phyloP scores from a whole-genome alignment of 495 filamentous ascomycete species.

The Xylaria nigripes region DNA sequence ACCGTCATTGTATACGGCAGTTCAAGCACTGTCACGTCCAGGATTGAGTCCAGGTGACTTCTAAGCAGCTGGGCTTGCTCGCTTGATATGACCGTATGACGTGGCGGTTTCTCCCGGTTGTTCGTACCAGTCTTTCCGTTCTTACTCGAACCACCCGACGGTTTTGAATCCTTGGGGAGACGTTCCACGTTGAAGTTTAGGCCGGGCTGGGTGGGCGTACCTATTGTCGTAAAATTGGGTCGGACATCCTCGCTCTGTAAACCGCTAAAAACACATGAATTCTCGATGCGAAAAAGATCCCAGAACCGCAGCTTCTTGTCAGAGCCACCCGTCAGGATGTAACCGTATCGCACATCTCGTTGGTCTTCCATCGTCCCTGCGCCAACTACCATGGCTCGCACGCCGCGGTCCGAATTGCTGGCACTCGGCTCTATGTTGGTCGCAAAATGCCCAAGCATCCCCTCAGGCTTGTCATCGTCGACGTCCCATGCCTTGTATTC shows the following conservation, averaged over 20 bases:
- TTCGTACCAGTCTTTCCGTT: conserved; percentile 19
- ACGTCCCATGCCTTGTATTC: conserved; percentile 83
- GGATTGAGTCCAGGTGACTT: conserved; percentile 80
- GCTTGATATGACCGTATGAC: conserved; percentile 78
- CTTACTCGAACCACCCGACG: conserved; percentile 26
- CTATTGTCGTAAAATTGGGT: conserved; percentile 48
- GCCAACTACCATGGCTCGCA: conserved; percentile 52
- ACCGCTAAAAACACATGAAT: conserved; percentile 71
- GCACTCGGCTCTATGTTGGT: conserved; percentile 54
- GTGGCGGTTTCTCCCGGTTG: conserved; percentile 44
- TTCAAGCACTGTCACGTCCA: conserved; percentile 82
- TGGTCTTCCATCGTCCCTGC: conserved; percentile 49
- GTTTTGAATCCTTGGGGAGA: conserved; percentile 42
- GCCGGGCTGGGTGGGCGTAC: conserved; percentile 58
- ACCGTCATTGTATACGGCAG: conserved; percentile 87
- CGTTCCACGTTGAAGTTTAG: conserved; percentile 68
- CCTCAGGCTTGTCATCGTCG: conserved; percentile 80
- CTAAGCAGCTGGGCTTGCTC: conserved; percentile 81
- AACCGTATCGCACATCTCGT: conserved; percentile 52
- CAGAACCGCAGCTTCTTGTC: conserved; percentile 91
- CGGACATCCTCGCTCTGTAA: conserved; percentile 59
- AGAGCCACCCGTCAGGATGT: conserved; percentile 76
- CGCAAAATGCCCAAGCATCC: conserved; percentile 83
- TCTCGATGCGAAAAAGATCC: conserved; percentile 69
- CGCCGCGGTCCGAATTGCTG: conserved; percentile 45